Base-by-base conservation (phyloP, 805 yeast genomes). In the Nakazawaea peltata region DNA sequence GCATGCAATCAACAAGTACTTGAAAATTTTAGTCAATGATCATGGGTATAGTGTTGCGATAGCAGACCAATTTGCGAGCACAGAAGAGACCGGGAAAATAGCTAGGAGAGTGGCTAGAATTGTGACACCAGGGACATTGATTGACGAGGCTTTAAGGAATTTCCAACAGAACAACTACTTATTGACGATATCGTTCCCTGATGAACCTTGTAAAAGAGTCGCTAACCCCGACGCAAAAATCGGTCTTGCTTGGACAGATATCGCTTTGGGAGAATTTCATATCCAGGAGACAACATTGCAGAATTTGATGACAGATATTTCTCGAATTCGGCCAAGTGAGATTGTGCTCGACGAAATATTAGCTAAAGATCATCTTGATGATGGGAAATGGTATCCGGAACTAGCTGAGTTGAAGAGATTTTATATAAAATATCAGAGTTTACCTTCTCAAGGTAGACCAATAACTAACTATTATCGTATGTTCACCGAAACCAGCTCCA, bases 111-210 rank as follows among this genome's bases (percentile, higher is more conserved):
- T 92, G 0, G 69, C 85, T 5, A 63, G 97, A 28, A 74, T 90
- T 6, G 74, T 92, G 2, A 81, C 97, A 0, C 96, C 97, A 0
- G 98, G 98, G 1, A 90, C 97, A 0, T 67, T 90, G 23, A 71
- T 90, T 9, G 95, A 85, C 48, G 97, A 90, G 47, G 76, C 81
- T 0, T 78, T 90, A 42, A 61, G 90, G 48, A 82, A 86, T 51
- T 74, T 74, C 39, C 74, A 73, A 40, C 69, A 72, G 32, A 82
- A 82, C 45, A 85, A 87, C 48, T 86, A 67, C 50, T 58, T 90
- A 24, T 61, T 81, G 17, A 71, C 84, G 4, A 65, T 90, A 11
- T 68, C 71, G 6, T 68, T 81, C 36, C 84, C 87, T 0, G 67
- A 63, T 19, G 59, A 59, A 55, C 47, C 67, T 43, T 47, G 62